phyloP scores from a whole-genome alignment of 805 yeast species.

The Candida nanaspora region DNA sequence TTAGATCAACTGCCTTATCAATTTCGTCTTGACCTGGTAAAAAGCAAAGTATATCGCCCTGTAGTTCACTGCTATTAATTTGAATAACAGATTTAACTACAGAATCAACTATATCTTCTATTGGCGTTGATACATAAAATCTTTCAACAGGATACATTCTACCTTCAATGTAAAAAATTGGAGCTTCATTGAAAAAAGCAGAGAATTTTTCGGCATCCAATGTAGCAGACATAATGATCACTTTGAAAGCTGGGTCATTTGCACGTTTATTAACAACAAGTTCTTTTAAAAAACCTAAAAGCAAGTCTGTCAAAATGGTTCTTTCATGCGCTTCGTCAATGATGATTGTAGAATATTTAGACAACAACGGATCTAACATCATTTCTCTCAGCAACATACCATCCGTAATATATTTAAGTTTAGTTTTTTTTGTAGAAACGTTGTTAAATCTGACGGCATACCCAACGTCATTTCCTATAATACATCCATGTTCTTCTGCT shows the following conservation, averaged over 20 bases:
- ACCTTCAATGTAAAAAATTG: slow-evolving; percentile 85
- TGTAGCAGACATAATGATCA: slow-evolving; percentile 95
- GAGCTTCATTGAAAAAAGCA: slow-evolving; percentile 67
- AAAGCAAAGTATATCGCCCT: slow-evolving; percentile 89
- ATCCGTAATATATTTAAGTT: slow-evolving; percentile 83
- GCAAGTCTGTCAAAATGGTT: slow-evolving; percentile 82
- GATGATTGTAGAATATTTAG: slow-evolving; percentile 65
- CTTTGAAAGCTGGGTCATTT: slow-evolving; percentile 43
- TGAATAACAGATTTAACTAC: slow-evolving; percentile 69
- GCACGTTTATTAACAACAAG: slow-evolving; percentile 42
- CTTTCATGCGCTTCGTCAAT: slow-evolving; percentile 98
- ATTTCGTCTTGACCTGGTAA: slow-evolving; percentile 97
- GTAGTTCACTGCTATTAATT: slow-evolving; percentile 68
- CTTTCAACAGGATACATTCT: slow-evolving; percentile 79
- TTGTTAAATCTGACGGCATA: slow-evolving; percentile 91
- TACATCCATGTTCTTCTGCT: slow-evolving; percentile 76
- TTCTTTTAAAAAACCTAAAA: slow-evolving; percentile 81
- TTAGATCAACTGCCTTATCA: slow-evolving; percentile 66
- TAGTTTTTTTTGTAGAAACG: slow-evolving; percentile 48
- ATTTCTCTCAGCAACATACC: slow-evolving; percentile 95
- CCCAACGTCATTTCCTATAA: slow-evolving; percentile 78
- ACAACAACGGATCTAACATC: slow-evolving; percentile 62
- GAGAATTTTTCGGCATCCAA: slow-evolving; percentile 86
- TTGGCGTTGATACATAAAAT: slow-evolving; percentile 52
- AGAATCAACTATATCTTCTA: slow-evolving; percentile 81